These are phyloP conservation scores for Hyphopichia wangnamkhiaoensis DNA, from an alignment of 1,139 yeast genomes.

Conservation along the genomic window DNA sequence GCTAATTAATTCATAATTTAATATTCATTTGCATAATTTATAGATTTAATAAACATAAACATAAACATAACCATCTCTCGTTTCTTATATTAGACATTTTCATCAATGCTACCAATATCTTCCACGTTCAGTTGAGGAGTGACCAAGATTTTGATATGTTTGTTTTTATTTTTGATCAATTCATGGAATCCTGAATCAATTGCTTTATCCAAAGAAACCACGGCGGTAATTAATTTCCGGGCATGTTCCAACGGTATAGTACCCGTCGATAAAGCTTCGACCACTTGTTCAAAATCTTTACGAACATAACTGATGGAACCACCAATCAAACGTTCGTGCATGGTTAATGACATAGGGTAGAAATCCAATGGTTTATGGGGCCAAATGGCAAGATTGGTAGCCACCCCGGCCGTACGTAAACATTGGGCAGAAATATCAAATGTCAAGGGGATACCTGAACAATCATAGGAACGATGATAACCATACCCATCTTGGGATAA, in stretches of 20 bases:
- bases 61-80: not conserved
- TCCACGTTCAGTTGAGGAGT: conserved; percentile 29
- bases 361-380: conserved; percentile 34
- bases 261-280: conserved; percentile 44
- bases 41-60: not conserved
- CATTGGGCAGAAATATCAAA: conserved; percentile 53
- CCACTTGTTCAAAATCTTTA: conserved; percentile 49
- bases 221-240: conserved; percentile 42
- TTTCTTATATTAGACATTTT: conserved; percentile 1
- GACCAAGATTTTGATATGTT: conserved; percentile 46
- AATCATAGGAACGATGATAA: conserved; percentile 58
- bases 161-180: conserved; percentile 42
- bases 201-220: conserved; percentile 40
- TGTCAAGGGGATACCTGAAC: conserved; percentile 61
- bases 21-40: not conserved
- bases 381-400: conserved; percentile 67
- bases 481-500: conserved; percentile 53
- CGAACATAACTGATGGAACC: conserved; percentile 53
- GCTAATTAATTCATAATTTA: no score
- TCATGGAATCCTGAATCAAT: conserved; percentile 46
- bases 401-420: conserved; percentile 58
- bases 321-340: conserved; percentile 42
- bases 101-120: not conserved
- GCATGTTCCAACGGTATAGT: conserved; percentile 38
- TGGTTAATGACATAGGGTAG: conserved; percentile 47